Conservation (phyloP, 2,329 filamentous ascomycete species). For the Cercospora brassicicola region DNA sequence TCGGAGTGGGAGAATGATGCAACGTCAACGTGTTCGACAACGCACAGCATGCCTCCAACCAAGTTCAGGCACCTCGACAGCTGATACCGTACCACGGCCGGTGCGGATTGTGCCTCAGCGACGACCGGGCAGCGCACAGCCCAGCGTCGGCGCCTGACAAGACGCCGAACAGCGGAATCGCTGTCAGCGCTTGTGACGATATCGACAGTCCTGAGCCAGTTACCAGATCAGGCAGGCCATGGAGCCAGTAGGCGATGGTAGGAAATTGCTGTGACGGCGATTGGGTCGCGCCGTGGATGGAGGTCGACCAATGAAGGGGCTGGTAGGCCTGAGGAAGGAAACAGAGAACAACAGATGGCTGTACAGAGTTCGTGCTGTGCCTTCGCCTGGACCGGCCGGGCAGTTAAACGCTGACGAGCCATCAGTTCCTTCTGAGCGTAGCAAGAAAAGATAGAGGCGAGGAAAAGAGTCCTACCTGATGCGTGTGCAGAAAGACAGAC, state of each 20-base stretch:
- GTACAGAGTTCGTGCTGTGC: slow-evolving; percentile 19
- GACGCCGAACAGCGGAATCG: background rate
- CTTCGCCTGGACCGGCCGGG: slow-evolving; percentile 22
- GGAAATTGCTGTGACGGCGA: slow-evolving; percentile 20
- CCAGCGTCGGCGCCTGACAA: background rate
- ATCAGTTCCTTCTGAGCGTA: slow-evolving; percentile 21
- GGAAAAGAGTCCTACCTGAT: slow-evolving; percentile 20
- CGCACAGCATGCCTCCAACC: slow-evolving; percentile 21
- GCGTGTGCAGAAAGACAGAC: slow-evolving; percentile 22
- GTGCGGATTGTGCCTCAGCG: background rate
- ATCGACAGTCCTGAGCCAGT: slow-evolving; percentile 7
- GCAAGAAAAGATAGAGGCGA: slow-evolving; percentile 14
- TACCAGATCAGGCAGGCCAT: slow-evolving; percentile 14
- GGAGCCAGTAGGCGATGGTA: slow-evolving; percentile 16
- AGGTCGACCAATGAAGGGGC: slow-evolving; percentile 26
- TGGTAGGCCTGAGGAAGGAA: slow-evolving; percentile 7
- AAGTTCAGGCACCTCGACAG: slow-evolving; percentile 14
- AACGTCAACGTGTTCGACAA: slow-evolving; percentile 6
- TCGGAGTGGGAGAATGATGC: background rate
- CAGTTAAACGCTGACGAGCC: slow-evolving; percentile 20
- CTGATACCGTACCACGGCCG: slow-evolving; percentile 9
- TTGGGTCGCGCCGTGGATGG: slow-evolving; percentile 22
- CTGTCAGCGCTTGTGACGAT: slow-evolving; percentile 12
- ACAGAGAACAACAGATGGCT: slow-evolving; percentile 17
- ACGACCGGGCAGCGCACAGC: background rate